These are phyloP conservation scores for Neofusicoccum ribis DNA, from an alignment of 2,329 filamentous ascomycete species.

Conservation along the genomic window DNA sequence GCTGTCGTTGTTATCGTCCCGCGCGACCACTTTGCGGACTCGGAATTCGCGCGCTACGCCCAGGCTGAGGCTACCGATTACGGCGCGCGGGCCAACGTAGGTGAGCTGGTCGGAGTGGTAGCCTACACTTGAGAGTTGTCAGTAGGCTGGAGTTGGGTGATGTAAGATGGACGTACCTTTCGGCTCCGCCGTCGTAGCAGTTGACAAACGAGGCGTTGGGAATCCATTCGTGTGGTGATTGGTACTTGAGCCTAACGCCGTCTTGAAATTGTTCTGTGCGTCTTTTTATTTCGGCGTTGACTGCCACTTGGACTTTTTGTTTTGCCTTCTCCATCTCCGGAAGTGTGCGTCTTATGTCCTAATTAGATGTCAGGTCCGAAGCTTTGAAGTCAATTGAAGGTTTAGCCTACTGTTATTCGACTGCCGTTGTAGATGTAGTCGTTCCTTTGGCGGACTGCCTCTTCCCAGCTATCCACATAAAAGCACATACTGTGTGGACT, in stretches of 20 bases:
- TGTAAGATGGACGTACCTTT: not conserved
- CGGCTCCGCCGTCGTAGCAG: conserved; percentile 76
- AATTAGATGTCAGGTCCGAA: not conserved
- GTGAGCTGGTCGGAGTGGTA: conserved; percentile 93
- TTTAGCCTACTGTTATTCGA: conserved; percentile 56
- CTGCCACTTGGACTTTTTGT: conserved; percentile 67
- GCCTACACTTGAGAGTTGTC: conserved; percentile 59
- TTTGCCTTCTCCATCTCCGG: conserved; percentile 72
- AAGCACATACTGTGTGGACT: conserved; percentile 83
- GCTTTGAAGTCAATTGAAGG: too few species aligned
- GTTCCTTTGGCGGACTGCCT: conserved; percentile 68
- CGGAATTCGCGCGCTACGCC: conserved; percentile 94
- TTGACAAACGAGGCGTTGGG: conserved; percentile 95
- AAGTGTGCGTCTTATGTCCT: conserved; percentile 72
- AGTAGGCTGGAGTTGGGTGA: not conserved
- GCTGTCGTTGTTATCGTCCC: conserved; percentile 49
- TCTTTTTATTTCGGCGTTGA: conserved; percentile 74
- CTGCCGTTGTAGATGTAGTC: conserved; percentile 87
- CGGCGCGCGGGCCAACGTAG: conserved; percentile 82
- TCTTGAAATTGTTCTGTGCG: conserved; percentile 67
- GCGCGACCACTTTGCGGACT: conserved; percentile 71
- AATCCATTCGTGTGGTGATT: conserved; percentile 71
- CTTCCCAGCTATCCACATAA: conserved; percentile 74
- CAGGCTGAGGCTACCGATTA: conserved; percentile 87
- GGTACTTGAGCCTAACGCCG: conserved; percentile 73